Base-by-base conservation (phyloP, 1,284 basidiomycete species). In the Sanguinoderma infundibulare region DNA sequence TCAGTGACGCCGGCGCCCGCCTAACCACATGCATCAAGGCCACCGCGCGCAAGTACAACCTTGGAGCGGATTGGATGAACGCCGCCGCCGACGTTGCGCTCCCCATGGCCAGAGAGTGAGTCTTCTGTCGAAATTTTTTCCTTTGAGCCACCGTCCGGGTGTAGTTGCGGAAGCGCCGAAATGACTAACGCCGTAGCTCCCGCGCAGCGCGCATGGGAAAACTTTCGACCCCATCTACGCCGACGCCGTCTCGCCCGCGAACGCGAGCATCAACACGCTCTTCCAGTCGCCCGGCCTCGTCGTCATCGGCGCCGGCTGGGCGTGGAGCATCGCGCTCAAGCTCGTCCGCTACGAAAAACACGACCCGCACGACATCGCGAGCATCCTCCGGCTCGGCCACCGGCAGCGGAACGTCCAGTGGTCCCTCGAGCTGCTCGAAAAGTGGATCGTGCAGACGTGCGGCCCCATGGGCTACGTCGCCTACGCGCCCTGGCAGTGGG, bases 21-120 rank as follows among this genome's bases (percentile, higher is more conserved):
- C 74, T 90, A 35, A 77, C 79, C 65, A 71, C 70, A n/a, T 89
- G 87, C 68, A 87, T 88, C 55, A 66, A 74, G 15, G 75, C 75
- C 26, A 88, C 86, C 1, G 87, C 87, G 0, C 60, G 50, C 9
- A 66, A 70, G 6, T 87, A 83, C 65, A 66, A 67, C 6, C 70
- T 90, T 5, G 87, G 87, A 0, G 75, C 78, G 36, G 88, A 90
- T 70, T 90, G 87, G 88, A 87, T 90, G 87, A 90, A 90, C 59
- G 81, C 83, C 3, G 84, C 87, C 65, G 84, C 87, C 0, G 87
- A 90, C 67, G 78, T 87, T 6, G 85, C 87, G 0, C 76, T 90
- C 42, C 88, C 88, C 10, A 81, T 84, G 79, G 81, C 83, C 15
- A 72, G 71, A 60, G 82, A 86, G 87, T 89, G 69, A 73, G 87